Evolutionary conservation across 352 stramenopile genomes (phyloP), one percentile per base, ranked within the genome.

Genomic region (Globisporangium cederbergense): DNA sequence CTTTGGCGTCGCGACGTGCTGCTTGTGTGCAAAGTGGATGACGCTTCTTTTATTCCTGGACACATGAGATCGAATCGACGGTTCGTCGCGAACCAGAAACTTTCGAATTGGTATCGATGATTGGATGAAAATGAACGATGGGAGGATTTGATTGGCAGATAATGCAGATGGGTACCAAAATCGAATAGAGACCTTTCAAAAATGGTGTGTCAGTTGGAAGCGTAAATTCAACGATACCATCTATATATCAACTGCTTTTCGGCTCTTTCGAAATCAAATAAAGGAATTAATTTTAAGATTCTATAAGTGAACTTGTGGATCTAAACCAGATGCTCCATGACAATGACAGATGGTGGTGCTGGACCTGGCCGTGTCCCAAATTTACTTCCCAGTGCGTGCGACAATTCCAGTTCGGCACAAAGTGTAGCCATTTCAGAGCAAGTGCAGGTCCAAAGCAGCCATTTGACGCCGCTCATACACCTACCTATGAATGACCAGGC

Each of bases 281-380:
- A n/a, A 52, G 9, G 7, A 18, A 53, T 18, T 3, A 18, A 30
- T 34, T 54, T 18, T n/a, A 54, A 34, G 47, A 54, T 8, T 36
- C 2, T 34, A 54, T 54, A 51, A 11, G 6, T 3, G 43, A 10
- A 49, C 6, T 20, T 28, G 25, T 28, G 25, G 22, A 49, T 49
- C 43, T 49, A 20, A 25, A 51, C 1, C 18, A 51, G 3, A 28
- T 1, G 0, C 25, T 28, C 25, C 25, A 1, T 28, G 25, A 54
- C 4, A 34, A 28, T 54, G 49, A 54, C 49, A 56, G 50, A 38
- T 56, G 50, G 5, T 55, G 25, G 2, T 34, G 28, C 7, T 57
- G 51, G 51, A 42, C 50, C 50, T 56, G 28, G 32, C 7, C 49
- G 16, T 56, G 50, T 57, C 51, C 28, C 51, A 57, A 13, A 18